Conservation (phyloP, 1,284 basidiomycete species). For the Puccinia sorghi region DNA sequence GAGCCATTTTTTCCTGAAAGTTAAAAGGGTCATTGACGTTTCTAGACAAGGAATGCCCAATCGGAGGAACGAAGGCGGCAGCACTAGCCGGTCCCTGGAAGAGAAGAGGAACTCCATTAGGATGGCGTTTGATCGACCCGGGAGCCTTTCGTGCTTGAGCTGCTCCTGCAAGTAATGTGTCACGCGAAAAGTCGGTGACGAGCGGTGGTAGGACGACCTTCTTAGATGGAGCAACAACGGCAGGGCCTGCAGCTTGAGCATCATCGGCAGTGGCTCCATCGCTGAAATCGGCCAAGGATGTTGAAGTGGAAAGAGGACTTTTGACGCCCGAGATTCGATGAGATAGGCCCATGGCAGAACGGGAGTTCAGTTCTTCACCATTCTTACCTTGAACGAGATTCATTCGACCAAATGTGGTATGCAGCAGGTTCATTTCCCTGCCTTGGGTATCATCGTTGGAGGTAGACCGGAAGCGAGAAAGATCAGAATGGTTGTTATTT, state of each 20-base stretch:
- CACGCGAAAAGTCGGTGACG: constrained; percentile 41
- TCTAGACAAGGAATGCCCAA: constrained; percentile 60
- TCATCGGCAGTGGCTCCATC: not conserved
- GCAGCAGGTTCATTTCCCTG: constrained; percentile 4
- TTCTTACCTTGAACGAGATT: constrained; percentile 19
- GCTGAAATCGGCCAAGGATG: constrained; percentile 29
- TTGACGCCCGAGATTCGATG: constrained; percentile 25
- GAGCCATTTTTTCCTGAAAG: constrained; percentile 58
- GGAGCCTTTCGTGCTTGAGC: not conserved
- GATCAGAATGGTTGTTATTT: not conserved
- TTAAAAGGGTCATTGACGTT: constrained; percentile 55
- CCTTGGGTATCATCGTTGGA: constrained; percentile 42
- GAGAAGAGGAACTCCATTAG: constrained; percentile 2
- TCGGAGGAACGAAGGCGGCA: constrained; percentile 62
- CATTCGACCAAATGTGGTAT: constrained; percentile 29
- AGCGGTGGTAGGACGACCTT: constrained; percentile 35
- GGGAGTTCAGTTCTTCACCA: constrained; percentile 24
- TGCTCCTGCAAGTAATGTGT: not conserved
- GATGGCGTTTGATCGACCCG: constrained; percentile 3
- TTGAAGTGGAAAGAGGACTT: constrained; percentile 47
- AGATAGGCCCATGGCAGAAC: constrained; percentile 2
- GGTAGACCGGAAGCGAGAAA: constrained; percentile 33
- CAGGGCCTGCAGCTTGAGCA: not conserved
- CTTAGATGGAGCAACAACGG: not conserved
- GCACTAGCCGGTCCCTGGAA: constrained; percentile 61